These are phyloP conservation scores for Auriscalpium orientale DNA, from an alignment of 768 basidiomycete genomes.

Conservation along the genomic window DNA sequence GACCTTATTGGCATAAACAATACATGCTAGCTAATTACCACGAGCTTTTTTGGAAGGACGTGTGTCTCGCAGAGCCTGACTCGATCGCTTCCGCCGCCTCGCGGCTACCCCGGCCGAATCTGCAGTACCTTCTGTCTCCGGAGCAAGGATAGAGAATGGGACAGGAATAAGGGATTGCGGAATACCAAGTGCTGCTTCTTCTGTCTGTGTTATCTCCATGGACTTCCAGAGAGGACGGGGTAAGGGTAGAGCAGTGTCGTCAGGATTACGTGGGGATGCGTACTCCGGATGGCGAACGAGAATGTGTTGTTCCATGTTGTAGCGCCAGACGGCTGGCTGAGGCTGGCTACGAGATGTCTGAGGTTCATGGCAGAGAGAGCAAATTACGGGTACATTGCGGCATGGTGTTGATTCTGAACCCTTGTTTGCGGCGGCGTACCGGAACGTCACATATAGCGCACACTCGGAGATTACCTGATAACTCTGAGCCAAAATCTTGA, in stretches of 20 bases:
- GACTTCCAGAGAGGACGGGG: neutral
- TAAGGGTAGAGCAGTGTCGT: neutral
- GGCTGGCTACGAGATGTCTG: neutral
- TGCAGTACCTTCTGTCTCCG: no score
- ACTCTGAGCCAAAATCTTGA: neutral
- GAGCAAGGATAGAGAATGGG: no score
- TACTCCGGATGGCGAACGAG: neutral
- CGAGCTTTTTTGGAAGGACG: no score
- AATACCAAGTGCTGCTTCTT: neutral
- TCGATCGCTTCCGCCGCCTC: no score
- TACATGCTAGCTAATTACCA: no score
- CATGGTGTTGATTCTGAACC: neutral
- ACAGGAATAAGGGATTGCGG: no score
- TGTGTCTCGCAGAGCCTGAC: no score
- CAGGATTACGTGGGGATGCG: neutral
- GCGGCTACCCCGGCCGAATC: no score
- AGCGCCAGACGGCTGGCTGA: neutral
- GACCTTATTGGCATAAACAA: no score
- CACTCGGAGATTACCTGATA: neutral
- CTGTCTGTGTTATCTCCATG: neutral
- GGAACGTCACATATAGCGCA: neutral
- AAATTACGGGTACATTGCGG: neutral
- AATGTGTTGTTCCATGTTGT: neutral
- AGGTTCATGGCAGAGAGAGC: neutral
- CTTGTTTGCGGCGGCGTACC: neutral